Conservation (phyloP, 208 protist species). For the Trypanosoma mega region DNA sequence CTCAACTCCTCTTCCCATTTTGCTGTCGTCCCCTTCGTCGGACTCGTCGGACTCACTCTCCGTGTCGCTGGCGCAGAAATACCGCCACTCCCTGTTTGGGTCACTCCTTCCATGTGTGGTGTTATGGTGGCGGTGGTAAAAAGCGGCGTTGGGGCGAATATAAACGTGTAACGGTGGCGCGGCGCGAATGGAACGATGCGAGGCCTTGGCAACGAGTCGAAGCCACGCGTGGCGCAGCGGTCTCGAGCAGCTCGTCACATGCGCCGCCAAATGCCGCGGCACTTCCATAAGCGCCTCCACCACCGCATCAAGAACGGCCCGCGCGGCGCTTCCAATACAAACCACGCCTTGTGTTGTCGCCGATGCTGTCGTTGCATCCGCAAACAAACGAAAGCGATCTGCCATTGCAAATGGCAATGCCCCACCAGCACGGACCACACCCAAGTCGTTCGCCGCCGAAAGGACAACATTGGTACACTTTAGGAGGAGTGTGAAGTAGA, state of each 20-base stretch:
- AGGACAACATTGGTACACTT: too few species aligned
- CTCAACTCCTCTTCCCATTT: not conserved
- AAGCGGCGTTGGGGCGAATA: constrained; percentile 19
- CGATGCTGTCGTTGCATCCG: constrained; percentile 12
- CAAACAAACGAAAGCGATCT: not conserved
- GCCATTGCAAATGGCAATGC: too few species aligned
- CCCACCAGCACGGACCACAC: too few species aligned
- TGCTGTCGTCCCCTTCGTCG: not conserved
- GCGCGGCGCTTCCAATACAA: constrained; percentile 13
- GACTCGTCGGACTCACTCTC: constrained; percentile 14
- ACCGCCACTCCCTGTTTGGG: not conserved
- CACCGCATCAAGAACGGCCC: constrained; percentile 32
- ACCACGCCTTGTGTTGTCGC: constrained; percentile 10
- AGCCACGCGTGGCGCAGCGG: constrained; percentile 29
- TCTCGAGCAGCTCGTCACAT: constrained; percentile 17
- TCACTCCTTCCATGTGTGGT: not conserved
- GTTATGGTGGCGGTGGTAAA: constrained; percentile 11
- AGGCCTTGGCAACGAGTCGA: constrained; percentile 32
- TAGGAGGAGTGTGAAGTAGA: too few species aligned
- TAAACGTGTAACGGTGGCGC: constrained; percentile 33
- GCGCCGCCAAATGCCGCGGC: constrained; percentile 27
- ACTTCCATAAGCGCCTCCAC: constrained; percentile 35
- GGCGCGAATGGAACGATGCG: not conserved
- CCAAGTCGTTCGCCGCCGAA: too few species aligned
- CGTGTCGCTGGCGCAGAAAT: constrained; percentile 28